These are phyloP conservation scores for Skeletonema costatum DNA, from an alignment of 108 stramenopile species.

Conservation along the genomic window DNA sequence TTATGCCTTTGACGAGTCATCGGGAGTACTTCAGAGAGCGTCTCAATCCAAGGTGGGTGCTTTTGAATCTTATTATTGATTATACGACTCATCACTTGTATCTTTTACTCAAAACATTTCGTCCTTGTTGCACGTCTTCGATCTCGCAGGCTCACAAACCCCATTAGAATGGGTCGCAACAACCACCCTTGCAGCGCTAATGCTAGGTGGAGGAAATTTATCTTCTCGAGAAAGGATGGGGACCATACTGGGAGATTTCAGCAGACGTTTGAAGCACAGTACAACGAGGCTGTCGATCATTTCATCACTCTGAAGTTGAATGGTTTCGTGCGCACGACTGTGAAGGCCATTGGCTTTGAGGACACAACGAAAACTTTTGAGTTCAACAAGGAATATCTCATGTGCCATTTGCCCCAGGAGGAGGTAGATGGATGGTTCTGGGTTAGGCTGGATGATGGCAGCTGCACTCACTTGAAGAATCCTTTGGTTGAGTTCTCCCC, in stretches of 20 bases:
- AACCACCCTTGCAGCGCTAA: conserved; percentile 50
- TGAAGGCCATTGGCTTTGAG: conserved; percentile 20
- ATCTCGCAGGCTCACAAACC: conserved; percentile 30
- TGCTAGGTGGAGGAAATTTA: conserved; percentile 44
- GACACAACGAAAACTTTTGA: conserved; percentile 20
- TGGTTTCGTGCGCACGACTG: conserved; percentile 43
- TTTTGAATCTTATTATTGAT: conserved; percentile 17
- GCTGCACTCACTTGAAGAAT: conserved; percentile 33
- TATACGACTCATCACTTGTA: conserved; percentile 34
- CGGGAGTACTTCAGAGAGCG: conserved; percentile 52
- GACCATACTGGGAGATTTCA: background rate
- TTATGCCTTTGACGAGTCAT: conserved; percentile 32
- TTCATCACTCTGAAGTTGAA: conserved; percentile 45
- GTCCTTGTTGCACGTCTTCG: background rate
- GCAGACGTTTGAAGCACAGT: conserved; percentile 19
- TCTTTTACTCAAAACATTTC: background rate
- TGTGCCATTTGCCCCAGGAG: conserved; percentile 15
- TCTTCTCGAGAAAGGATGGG: conserved; percentile 38
- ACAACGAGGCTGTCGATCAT: conserved; percentile 11
- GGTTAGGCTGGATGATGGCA: conserved; percentile 21
- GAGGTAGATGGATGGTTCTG: conserved; percentile 15
- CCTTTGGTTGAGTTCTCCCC: conserved; percentile 32
- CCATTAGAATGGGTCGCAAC: conserved; percentile 30
- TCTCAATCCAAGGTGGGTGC: conserved; percentile 44
- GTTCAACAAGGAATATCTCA: conserved; percentile 46